These are phyloP conservation scores for Bothriochloa decipiens DNA, from an alignment of 176 grass and related monocot species.

Conservation along the genomic window DNA sequence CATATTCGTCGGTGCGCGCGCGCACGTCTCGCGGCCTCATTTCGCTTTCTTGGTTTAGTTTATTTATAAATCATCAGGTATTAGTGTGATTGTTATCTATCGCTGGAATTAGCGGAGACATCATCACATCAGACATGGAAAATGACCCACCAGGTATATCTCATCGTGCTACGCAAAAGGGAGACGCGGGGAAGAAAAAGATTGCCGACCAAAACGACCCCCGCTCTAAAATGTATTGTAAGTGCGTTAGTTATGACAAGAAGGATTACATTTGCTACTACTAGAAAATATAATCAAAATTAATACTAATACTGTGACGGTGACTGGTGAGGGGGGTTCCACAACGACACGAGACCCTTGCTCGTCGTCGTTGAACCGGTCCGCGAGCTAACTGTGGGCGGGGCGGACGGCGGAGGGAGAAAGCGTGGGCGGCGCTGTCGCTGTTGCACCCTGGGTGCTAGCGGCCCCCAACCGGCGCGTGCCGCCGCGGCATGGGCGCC, in stretches of 20 bases:
- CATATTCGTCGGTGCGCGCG: not conserved
- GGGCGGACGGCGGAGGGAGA: not conserved
- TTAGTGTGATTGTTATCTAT: not conserved
- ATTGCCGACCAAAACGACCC: slow-evolving; percentile 29
- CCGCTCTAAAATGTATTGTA: not conserved
- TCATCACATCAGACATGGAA: slow-evolving; percentile 26
- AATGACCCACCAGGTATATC: too few relatives aligned
- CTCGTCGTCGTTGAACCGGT: slow-evolving; percentile 29
- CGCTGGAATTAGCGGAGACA: slow-evolving; percentile 15
- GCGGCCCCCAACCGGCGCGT: slow-evolving; percentile 1
- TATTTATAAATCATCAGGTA: not conserved
- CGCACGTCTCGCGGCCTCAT: slow-evolving; percentile 1
- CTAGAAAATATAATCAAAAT: not conserved
- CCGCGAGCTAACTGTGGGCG: not conserved
- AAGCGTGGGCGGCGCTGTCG: slow-evolving; percentile 52
- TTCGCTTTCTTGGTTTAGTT: slow-evolving; percentile 1
- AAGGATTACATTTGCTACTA: too few relatives aligned
- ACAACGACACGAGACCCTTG: not conserved
- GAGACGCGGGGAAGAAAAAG: not conserved
- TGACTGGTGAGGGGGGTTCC: not conserved
- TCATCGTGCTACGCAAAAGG: not conserved
- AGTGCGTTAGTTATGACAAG: not conserved
- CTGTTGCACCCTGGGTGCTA: not conserved
- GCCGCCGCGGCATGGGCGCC: slow-evolving; percentile 42
- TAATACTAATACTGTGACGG: not conserved